These are phyloP conservation scores for Beauveria varroae DNA, from an alignment of 2,329 filamentous ascomycete genomes.

Conservation along the genomic window DNA sequence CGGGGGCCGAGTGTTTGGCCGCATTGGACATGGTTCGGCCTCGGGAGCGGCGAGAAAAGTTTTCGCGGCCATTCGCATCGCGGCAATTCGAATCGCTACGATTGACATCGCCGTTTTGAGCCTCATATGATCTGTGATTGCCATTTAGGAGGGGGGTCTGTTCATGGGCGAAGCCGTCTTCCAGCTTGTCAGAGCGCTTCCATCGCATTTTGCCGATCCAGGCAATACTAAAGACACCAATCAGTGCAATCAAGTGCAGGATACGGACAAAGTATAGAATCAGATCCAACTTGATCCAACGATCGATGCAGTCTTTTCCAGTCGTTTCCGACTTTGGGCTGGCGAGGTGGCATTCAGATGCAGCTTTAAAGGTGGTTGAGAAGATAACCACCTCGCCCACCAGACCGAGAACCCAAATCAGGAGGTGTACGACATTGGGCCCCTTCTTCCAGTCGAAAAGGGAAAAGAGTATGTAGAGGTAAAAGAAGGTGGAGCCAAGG, in stretches of 20 bases:
- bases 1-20: slow-evolving; percentile 22
- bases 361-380: slow-evolving; percentile 58
- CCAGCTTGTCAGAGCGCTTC: slow-evolving; percentile 26
- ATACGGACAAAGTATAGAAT: slow-evolving; percentile 61
- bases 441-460: slow-evolving; percentile 77
- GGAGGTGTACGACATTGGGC: slow-evolving; percentile 70
- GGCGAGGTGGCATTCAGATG: slow-evolving; percentile 60
- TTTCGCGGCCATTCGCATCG: slow-evolving; percentile 13
- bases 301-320: slow-evolving; percentile 25
- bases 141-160: slow-evolving; percentile 54
- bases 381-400: slow-evolving; percentile 67
- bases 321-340: slow-evolving; percentile 15
- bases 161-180: slow-evolving; percentile 44
- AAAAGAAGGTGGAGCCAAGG: slow-evolving; percentile 77
- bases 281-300: slow-evolving; percentile 49
- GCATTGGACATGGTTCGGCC: slow-evolving; percentile 32
- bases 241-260: slow-evolving; percentile 53
- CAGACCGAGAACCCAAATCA: slow-evolving; percentile 71
- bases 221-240: slow-evolving; percentile 39
- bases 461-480: slow-evolving; percentile 77
- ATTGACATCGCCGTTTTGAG: slow-evolving; percentile 22
- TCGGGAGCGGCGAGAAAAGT: slow-evolving; percentile 25
- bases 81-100: slow-evolving; percentile 9
- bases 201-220: slow-evolving; percentile 34
- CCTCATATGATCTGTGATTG: slow-evolving; percentile 28